A percentile compares a stretch with the other conserved stretches of the same genome.
These are phyloP conservation scores for Reticulascus tulasneorum DNA, from an alignment of 2,329 filamentous ascomycete genomes.

Conservation along the genomic window DNA sequence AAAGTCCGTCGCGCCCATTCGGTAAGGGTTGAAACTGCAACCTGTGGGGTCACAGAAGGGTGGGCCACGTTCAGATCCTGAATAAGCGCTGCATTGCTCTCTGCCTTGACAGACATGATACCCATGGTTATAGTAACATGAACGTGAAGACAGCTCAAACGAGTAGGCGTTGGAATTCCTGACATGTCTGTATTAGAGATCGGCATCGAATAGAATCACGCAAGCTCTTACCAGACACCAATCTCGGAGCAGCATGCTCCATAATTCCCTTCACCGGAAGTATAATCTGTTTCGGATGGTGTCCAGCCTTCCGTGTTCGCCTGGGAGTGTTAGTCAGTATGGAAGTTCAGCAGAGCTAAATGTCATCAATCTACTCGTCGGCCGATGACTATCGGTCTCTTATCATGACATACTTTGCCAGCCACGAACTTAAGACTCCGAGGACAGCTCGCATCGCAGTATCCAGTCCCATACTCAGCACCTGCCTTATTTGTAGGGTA, in stretches of 20 bases:
- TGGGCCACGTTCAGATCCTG: slow-evolving; percentile 38
- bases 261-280: slow-evolving; percentile 42
- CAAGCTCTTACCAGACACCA: slow-evolving; percentile 49
- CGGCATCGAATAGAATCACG: background rate
- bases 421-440: slow-evolving; percentile 44
- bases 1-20: slow-evolving; percentile 55
- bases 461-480: slow-evolving; percentile 52
- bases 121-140: slow-evolving; percentile 1
- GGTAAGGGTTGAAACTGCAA: slow-evolving; percentile 63
- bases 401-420: slow-evolving; percentile 23
- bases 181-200: background rate
- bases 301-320: slow-evolving; percentile 39
- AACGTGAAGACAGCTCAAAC: slow-evolving; percentile 19
- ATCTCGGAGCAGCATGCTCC: slow-evolving; percentile 57
- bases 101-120: slow-evolving; percentile 6
- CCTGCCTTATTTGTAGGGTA: slow-evolving; percentile 39
- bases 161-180: slow-evolving; percentile 50
- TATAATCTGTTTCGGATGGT: slow-evolving; percentile 44
- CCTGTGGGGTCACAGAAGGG: slow-evolving; percentile 60
- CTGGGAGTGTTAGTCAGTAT: slow-evolving; percentile 12
- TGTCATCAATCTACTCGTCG: no score
- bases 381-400: background rate
- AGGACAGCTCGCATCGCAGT: slow-evolving; percentile 44
- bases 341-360: background rate
- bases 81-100: slow-evolving; percentile 31